Evolutionary conservation across 2,329 filamentous ascomycete species (phyloP).

Genomic region (Alternaria conjuncta): DNA sequence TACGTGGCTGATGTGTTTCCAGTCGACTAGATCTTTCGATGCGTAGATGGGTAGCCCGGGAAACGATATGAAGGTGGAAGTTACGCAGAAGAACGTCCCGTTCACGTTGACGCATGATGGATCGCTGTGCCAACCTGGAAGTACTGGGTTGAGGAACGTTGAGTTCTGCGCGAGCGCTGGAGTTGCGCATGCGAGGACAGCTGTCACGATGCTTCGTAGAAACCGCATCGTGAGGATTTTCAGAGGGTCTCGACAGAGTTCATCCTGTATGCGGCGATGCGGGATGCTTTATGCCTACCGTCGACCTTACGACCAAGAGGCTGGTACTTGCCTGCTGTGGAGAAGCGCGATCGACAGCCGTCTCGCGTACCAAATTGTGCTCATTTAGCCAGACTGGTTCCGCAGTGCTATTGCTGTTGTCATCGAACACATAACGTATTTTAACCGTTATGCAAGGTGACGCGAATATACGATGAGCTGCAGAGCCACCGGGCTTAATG

Average conservation of each 20-base stretch:
- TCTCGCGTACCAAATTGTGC: background rate
- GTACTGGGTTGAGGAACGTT: slow-evolving; percentile 51
- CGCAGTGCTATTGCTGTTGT: background rate
- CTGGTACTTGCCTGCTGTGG: background rate
- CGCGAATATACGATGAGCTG: background rate
- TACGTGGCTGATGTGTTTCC: slow-evolving; percentile 22
- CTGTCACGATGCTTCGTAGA: background rate
- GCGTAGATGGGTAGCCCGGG: slow-evolving; percentile 61
- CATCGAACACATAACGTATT: background rate
- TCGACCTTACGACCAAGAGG: background rate
- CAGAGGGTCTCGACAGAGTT: background rate
- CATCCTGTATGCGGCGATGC: background rate
- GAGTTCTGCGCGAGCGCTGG: background rate
- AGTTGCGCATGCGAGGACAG: background rate
- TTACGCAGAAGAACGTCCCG: slow-evolving; percentile 55
- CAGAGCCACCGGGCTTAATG: background rate
- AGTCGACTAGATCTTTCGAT: slow-evolving; percentile 52
- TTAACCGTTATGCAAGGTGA: background rate
- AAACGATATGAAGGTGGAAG: slow-evolving; percentile 60
- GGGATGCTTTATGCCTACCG: background rate
- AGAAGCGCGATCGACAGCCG: background rate
- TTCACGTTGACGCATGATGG: slow-evolving; percentile 52
- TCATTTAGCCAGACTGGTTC: background rate
- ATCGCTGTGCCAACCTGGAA: slow-evolving; percentile 60
- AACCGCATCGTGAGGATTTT: background rate